phyloP scores from a whole-genome alignment of 2,329 filamentous ascomycete species.

The Ceratocystis eucalypticola region DNA sequence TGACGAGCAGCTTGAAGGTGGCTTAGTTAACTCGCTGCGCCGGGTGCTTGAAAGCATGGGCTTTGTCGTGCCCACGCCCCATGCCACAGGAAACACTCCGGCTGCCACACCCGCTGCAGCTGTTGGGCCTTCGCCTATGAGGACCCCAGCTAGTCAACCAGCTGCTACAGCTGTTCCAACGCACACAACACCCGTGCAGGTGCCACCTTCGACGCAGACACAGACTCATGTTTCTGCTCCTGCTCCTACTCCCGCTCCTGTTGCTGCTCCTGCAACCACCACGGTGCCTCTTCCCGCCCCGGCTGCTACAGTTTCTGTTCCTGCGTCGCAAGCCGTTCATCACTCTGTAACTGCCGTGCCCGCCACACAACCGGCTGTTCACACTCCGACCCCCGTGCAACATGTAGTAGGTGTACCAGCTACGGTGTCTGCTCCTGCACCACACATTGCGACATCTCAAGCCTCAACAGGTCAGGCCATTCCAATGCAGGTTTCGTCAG shows the following conservation, averaged over 20 bases:
- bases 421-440: not conserved
- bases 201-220: not conserved
- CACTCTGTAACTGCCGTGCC: not conserved
- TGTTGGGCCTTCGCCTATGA: not conserved
- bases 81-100: conserved; percentile 9
- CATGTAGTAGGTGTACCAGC: not conserved
- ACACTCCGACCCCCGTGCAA: not conserved
- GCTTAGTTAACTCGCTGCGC: conserved; percentile 31
- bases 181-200: not conserved
- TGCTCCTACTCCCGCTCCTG: not conserved
- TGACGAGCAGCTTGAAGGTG: conserved; percentile 31
- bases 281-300: not conserved
- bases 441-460: not conserved
- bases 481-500: not conserved
- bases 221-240: not conserved
- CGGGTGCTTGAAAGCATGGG: conserved; percentile 31
- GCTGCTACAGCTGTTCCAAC: not conserved
- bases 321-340: not conserved
- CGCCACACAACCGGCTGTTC: not conserved
- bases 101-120: conserved; percentile 7
- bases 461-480: not conserved
- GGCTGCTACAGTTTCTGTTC: not conserved
- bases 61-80: conserved; percentile 9
- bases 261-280: not conserved
- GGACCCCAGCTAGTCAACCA: not conserved